Evolutionary conservation across 2,329 filamentous ascomycete genomes (phyloP).

Genomic region (Fusarium cicatricum): DNA sequence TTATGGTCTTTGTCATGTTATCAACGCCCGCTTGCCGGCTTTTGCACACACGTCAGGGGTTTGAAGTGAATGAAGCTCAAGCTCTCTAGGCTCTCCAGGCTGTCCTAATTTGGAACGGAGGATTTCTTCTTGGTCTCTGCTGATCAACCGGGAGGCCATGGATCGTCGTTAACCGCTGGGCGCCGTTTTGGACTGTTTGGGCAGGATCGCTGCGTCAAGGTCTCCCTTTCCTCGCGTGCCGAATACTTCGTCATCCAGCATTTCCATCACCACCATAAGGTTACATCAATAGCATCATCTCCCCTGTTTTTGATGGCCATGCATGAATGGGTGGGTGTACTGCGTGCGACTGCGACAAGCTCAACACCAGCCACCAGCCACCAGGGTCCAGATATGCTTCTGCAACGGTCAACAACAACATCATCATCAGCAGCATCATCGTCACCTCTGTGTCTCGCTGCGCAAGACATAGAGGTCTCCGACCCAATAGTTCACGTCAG

Average conservation of each 20-base stretch:
- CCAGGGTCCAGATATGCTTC: too few species aligned
- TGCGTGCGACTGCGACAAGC: not conserved
- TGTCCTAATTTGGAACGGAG: slow-evolving; percentile 14
- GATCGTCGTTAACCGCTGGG: slow-evolving; percentile 23
- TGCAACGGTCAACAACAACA: not conserved
- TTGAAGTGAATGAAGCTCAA: too few species aligned
- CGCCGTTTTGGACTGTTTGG: not conserved
- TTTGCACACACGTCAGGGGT: too few species aligned
- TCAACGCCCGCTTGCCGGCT: too few species aligned
- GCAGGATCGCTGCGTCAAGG: slow-evolving; percentile 12
- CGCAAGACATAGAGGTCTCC: slow-evolving; percentile 1
- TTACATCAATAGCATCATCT: not conserved
- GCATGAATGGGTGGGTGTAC: not conserved
- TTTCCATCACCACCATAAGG: too few species aligned
- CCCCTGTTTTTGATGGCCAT: not conserved
- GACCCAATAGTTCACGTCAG: not conserved
- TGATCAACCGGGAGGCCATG: not conserved
- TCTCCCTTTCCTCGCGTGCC: not conserved
- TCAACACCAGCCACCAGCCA: not conserved
- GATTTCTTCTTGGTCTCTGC: slow-evolving; percentile 33
- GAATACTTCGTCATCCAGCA: too few species aligned
- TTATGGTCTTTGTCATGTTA: too few species aligned
- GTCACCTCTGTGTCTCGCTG: not conserved
- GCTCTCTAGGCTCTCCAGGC: not conserved
- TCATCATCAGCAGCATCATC: slow-evolving; percentile 7